Evolutionary conservation across 306 rosid genomes (phyloP).

Genomic region (Abrus pulchellus): DNA sequence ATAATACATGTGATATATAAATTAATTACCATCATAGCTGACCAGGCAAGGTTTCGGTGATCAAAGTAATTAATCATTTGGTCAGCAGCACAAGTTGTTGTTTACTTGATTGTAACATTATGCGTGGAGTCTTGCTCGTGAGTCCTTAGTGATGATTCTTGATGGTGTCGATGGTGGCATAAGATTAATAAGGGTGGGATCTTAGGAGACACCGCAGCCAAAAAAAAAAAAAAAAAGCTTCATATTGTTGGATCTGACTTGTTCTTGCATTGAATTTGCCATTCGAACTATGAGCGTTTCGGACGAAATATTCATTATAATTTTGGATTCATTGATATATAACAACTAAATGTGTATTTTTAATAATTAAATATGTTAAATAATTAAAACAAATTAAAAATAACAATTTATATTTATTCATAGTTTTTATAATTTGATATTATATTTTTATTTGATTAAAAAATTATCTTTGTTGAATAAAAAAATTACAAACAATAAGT

Average conservation of each 20-base stretch:
- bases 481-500: no score
- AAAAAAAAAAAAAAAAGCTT: not conserved
- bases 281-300: no score
- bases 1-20: not conserved
- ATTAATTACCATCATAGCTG: conserved; percentile 3
- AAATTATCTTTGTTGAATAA: no score
- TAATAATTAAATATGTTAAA: no score
- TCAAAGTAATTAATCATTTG: not conserved
- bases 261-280: not conserved
- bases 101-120: not conserved
- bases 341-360: no score
- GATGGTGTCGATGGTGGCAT: conserved; percentile 1
- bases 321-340: no score
- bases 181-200: not conserved
- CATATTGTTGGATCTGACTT: not conserved
- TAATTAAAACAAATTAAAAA: no score
- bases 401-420: no score
- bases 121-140: conserved; percentile 18
- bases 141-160: not conserved
- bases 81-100: not conserved
- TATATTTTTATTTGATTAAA: no score
- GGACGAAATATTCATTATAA: no score
- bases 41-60: not conserved
- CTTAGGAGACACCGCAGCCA: conserved; percentile 21
- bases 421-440: no score